phyloP scores from a whole-genome alignment of 768 basidiomycete species.

The Kwoniella sp. region DNA sequence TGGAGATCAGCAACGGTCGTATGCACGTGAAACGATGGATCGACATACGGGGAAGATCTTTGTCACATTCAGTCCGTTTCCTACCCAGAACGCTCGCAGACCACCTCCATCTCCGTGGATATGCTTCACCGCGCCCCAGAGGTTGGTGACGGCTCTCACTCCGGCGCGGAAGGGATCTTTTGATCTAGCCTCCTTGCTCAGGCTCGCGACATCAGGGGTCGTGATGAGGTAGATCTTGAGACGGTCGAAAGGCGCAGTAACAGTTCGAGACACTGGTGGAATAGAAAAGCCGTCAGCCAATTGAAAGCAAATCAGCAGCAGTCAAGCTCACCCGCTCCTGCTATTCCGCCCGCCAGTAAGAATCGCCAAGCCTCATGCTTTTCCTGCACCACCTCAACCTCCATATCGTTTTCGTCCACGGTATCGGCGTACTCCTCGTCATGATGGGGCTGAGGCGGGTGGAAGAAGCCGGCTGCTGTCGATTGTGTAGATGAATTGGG shows the following conservation, averaged over 20 bases:
- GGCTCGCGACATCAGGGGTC: conserved; percentile 18
- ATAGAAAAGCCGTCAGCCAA: conserved; percentile 8
- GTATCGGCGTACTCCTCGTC: conserved; percentile 35
- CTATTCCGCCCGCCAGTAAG: conserved; percentile 86
- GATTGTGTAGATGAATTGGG: conserved; percentile 9
- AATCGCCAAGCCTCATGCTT: conserved; percentile 66
- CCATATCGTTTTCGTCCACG: conserved; percentile 26
- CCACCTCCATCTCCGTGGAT: conserved; percentile 84
- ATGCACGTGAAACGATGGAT: background rate
- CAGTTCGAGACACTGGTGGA: conserved; percentile 78
- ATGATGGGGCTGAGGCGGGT: conserved; percentile 3
- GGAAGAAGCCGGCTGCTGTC: conserved; percentile 16
- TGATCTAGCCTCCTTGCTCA: conserved; percentile 12
- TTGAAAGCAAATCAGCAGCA: background rate
- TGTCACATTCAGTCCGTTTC: conserved; percentile 76
- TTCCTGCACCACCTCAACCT: conserved; percentile 53
- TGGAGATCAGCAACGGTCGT: conserved; percentile 5
- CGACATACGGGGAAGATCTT: conserved; percentile 76
- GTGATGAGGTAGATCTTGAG: conserved; percentile 96
- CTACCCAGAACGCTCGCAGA: conserved; percentile 91
- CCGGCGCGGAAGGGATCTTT: conserved; percentile 26
- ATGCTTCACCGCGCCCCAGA: conserved; percentile 66
- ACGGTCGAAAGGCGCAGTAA: conserved; percentile 95
- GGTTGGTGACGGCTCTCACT: conserved; percentile 52
- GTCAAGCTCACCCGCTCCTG: conserved; percentile 72